Conservation (phyloP, 2,329 filamentous ascomycete genomes). For the Diaporthe sp. region DNA sequence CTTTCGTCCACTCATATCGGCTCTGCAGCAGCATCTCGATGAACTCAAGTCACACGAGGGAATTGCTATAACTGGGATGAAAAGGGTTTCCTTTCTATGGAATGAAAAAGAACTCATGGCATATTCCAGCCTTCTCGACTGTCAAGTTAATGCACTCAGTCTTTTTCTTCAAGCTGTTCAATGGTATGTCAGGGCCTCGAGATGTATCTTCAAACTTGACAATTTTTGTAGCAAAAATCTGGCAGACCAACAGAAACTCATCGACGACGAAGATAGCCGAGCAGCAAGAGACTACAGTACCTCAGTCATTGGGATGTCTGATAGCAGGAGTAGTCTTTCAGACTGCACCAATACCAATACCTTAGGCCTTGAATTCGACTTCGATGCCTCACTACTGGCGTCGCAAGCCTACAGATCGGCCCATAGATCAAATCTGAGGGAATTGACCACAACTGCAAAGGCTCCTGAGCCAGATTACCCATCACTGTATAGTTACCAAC, state of each 20-base stretch:
- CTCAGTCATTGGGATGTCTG: neutral
- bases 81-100: neutral
- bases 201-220: neutral
- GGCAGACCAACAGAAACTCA: neutral
- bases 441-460: neutral
- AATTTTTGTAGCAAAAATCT: neutral
- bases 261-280: neutral
- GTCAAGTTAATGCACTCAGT: neutral
- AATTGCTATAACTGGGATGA: neutral
- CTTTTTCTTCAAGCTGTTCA: neutral
- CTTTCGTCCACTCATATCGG: neutral
- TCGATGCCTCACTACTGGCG: neutral
- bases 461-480: neutral
- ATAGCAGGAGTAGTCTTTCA: neutral
- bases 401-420: neutral
- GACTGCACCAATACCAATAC: conserved; percentile 1
- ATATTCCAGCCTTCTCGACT: neutral
- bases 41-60: neutral
- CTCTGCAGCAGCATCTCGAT: neutral
- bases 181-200: neutral
- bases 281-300: neutral
- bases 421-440: neutral
- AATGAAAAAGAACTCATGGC: neutral
- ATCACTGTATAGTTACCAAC: neutral
- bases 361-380: neutral